Conservation (phyloP, 768 basidiomycete species). For the Tylopilus sp. region DNA sequence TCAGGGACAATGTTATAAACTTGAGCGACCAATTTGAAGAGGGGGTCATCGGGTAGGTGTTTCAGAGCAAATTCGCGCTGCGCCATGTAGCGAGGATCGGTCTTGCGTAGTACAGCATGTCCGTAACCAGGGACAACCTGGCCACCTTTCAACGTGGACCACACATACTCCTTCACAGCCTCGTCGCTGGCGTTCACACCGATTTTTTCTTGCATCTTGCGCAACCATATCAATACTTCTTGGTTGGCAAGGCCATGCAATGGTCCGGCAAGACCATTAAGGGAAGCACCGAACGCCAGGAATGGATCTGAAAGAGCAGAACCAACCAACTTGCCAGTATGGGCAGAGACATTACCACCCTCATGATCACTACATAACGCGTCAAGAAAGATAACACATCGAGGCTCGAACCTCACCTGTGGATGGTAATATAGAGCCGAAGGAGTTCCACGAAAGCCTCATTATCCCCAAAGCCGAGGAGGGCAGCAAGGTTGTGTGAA, state of each 20-base stretch:
- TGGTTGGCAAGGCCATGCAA: slow-evolving; percentile 97
- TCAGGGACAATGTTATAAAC: slow-evolving; percentile 86
- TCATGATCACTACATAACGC: slow-evolving; percentile 74
- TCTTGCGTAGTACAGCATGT: slow-evolving; percentile 84
- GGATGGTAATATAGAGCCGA: slow-evolving; percentile 95
- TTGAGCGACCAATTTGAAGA: slow-evolving; percentile 93
- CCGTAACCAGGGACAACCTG: slow-evolving; percentile 95
- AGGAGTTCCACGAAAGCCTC: slow-evolving; percentile 89
- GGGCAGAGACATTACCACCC: slow-evolving; percentile 97
- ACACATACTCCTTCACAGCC: slow-evolving; percentile 89
- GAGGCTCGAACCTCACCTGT: slow-evolving; percentile 50
- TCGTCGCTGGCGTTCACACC: slow-evolving; percentile 85
- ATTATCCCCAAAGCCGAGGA: slow-evolving; percentile 91
- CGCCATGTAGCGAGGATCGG: slow-evolving; percentile 89
- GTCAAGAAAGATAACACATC: not conserved
- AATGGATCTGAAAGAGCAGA: slow-evolving; percentile 97
- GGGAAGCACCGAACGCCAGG: slow-evolving; percentile 87
- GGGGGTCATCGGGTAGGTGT: slow-evolving; percentile 79
- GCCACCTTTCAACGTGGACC: slow-evolving; percentile 89
- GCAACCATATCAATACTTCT: slow-evolving; percentile 92
- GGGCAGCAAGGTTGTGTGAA: slow-evolving; percentile 81
- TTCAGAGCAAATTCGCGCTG: slow-evolving; percentile 88
- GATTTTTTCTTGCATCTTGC: slow-evolving; percentile 88
- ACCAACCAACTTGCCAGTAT: slow-evolving; percentile 89
- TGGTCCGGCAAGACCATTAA: slow-evolving; percentile 96